Percentiles rank a stretch among this genome's conserved stretches.
These are phyloP conservation scores for Monoraphidium neglectum DNA, from an alignment of 139 green algal genomes.

Conservation along the genomic window DNA sequence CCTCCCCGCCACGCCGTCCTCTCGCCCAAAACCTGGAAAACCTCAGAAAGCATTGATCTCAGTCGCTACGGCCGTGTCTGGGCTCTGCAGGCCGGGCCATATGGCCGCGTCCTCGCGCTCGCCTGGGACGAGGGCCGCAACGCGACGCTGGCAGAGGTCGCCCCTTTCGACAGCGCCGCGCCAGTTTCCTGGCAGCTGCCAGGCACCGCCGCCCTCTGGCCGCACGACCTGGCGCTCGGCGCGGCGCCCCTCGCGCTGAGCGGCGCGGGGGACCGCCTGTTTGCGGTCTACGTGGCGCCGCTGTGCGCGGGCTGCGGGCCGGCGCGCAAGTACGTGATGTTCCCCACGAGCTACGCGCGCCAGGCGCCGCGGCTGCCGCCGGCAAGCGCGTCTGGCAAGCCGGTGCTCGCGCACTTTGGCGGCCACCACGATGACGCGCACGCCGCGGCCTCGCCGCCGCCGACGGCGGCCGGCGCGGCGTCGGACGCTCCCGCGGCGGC, in stretches of 20 bases:
- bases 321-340: constrained; percentile 60
- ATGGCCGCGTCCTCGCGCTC: constrained; percentile 69
- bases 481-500: not conserved
- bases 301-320: constrained; percentile 45
- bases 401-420: constrained; percentile 22
- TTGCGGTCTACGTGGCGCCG: constrained; percentile 63
- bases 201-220: constrained; percentile 37
- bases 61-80: constrained; percentile 53
- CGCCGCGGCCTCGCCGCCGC: not conserved
- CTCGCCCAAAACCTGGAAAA: too few relatives aligned
- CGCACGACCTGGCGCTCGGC: constrained; percentile 69
- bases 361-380: not conserved
- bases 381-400: not conserved
- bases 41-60: constrained; percentile 35
- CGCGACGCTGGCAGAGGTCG: constrained; percentile 26
- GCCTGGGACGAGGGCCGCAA: constrained; percentile 48
- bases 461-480: not conserved
- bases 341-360: constrained; percentile 30
- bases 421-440: not conserved
- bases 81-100: constrained; percentile 62
- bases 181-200: constrained; percentile 41
- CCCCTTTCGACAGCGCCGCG: not conserved
- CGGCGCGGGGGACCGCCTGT: constrained; percentile 56
- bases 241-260: constrained; percentile 52
- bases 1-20: too few relatives aligned